These are phyloP conservation scores for Penium margaritaceum DNA, from an alignment of 139 green algal species.

Conservation along the genomic window DNA sequence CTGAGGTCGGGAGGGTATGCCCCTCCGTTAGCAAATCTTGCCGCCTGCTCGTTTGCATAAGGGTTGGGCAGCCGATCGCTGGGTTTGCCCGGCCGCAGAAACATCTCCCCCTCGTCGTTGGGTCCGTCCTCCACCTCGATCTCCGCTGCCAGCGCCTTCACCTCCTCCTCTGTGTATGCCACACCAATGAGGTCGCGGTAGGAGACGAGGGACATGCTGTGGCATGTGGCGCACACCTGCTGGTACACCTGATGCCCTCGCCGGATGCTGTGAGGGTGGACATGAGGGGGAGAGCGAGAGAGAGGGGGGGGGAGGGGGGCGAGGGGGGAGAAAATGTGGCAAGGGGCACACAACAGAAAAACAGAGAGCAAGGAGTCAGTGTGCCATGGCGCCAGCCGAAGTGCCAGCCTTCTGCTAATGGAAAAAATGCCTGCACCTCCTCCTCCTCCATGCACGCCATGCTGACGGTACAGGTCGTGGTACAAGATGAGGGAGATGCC, in stretches of 20 bases:
- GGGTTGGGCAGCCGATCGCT: slow-evolving; percentile 79
- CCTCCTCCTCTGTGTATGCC: slow-evolving; percentile 93
- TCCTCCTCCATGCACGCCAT: no score
- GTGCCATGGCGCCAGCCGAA: no score
- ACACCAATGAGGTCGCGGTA: slow-evolving; percentile 93
- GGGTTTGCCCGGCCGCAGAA: slow-evolving; percentile 76
- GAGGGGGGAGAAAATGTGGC: no score
- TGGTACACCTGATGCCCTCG: slow-evolving; percentile 82
- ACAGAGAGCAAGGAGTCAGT: no score
- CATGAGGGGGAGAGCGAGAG: no score
- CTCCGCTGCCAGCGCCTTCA: slow-evolving; percentile 85
- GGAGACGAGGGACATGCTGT: slow-evolving; percentile 83
- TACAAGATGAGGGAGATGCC: no score
- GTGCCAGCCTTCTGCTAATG: no score
- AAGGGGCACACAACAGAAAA: no score
- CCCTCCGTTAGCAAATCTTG: slow-evolving; percentile 88
- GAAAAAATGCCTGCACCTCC: no score
- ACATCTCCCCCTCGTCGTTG: slow-evolving; percentile 98
- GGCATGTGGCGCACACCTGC: slow-evolving; percentile 89
- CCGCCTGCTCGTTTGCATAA: slow-evolving; percentile 83
- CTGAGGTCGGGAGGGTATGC: slow-evolving; percentile 86
- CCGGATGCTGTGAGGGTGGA: slow-evolving; percentile 59
- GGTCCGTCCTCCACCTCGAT: slow-evolving; percentile 84
- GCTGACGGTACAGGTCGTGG: no score
- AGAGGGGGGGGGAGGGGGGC: no score